phyloP scores from a whole-genome alignment of 305 asterid genomes.

The Solanum hybrid region DNA sequence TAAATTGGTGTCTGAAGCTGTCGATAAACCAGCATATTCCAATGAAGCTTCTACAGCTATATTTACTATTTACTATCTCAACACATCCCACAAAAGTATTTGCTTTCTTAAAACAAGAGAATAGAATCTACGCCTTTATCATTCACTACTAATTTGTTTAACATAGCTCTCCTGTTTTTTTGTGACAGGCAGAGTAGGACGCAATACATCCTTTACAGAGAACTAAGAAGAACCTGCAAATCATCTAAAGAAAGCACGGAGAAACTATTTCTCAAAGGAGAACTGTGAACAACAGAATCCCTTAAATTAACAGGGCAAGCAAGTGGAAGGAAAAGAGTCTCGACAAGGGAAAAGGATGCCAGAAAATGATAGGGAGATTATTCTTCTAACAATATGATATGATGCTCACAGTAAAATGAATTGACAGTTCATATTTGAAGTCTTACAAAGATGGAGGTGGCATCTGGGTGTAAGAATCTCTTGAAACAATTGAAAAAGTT shows the following conservation, averaged over 20 bases:
- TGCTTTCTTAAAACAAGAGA: background rate
- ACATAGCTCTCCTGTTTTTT: background rate
- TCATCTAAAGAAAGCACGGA: background rate
- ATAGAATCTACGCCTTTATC: background rate
- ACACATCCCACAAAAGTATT: background rate
- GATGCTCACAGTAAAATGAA: background rate
- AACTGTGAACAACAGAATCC: background rate
- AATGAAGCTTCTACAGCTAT: background rate
- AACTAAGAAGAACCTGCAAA: background rate
- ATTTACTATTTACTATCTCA: background rate
- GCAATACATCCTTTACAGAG: background rate
- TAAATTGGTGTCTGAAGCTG: background rate
- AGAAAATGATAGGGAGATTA: background rate
- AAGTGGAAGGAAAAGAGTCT: background rate
- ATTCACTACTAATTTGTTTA: background rate
- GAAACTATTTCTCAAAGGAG: background rate
- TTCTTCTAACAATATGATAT: background rate
- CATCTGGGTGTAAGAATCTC: background rate
- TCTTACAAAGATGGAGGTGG: background rate
- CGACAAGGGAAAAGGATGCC: background rate
- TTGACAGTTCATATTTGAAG: background rate
- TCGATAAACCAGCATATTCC: background rate
- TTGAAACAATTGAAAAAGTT: background rate
- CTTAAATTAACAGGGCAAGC: background rate
- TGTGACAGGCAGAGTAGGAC: background rate